Evolutionary conservation across 169 alveolate genomes (phyloP).

Genomic region (Nephromyces sp.): DNA sequence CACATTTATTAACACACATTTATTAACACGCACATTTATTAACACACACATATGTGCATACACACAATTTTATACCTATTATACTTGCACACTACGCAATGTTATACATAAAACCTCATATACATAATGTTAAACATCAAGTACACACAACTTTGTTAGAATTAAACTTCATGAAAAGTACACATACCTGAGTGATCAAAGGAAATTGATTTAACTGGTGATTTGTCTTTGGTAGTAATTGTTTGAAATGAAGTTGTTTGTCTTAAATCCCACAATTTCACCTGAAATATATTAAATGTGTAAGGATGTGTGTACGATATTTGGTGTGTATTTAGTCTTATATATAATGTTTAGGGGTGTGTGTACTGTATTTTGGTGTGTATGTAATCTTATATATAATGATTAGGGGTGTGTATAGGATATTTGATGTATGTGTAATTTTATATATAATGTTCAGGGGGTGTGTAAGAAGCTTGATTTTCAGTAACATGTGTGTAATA

Average conservation of each 20-base stretch:
- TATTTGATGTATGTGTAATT: background rate
- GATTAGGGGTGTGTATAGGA: background rate
- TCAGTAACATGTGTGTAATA: background rate
- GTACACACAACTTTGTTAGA: too few species aligned
- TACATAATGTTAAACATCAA: too few species aligned
- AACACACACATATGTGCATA: too few species aligned
- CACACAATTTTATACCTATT: constrained; percentile 44
- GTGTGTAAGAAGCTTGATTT: background rate
- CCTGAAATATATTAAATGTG: background rate
- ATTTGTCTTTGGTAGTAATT: background rate
- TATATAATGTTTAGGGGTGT: background rate
- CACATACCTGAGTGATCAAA: background rate
- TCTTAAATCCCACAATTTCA: constrained; percentile 57
- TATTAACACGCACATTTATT: too few species aligned
- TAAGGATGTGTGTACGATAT: background rate
- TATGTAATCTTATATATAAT: background rate
- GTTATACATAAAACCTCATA: too few species aligned
- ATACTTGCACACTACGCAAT: constrained; percentile 47
- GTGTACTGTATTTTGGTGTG: background rate
- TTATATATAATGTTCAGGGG: background rate
- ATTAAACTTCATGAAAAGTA: constrained; percentile 38
- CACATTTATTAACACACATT: too few species aligned
- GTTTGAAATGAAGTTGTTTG: constrained; percentile 49
- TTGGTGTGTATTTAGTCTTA: background rate
- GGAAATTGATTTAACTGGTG: background rate